Percentiles rank a stretch among this genome's conserved stretches.
Evolutionary conservation across 2,329 filamentous ascomycete genomes (phyloP).

Genomic region (Colletotrichum orchidophilum): DNA sequence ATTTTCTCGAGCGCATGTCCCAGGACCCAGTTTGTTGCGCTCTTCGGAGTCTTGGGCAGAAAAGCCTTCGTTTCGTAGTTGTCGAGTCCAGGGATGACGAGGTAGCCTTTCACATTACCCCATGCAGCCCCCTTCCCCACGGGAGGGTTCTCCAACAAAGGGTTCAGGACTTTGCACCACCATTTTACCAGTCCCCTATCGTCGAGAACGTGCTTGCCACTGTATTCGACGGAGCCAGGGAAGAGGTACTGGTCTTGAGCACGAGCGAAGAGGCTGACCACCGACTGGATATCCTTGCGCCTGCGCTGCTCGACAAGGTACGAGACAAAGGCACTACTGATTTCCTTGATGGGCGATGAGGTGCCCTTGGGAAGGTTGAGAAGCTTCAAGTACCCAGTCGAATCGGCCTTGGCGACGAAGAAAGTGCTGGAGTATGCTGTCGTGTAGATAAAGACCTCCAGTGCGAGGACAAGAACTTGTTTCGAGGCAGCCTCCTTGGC

Average conservation of each 20-base stretch:
- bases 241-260: slow-evolving; percentile 96
- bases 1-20: slow-evolving; percentile 75
- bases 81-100: slow-evolving; percentile 89
- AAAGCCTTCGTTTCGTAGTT: slow-evolving; percentile 82
- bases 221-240: slow-evolving; percentile 87
- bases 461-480: slow-evolving; percentile 78
- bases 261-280: slow-evolving; percentile 91
- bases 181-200: slow-evolving; percentile 91
- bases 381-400: slow-evolving; percentile 84
- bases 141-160: slow-evolving; percentile 67
- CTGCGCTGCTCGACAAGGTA: slow-evolving; percentile 76
- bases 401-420: slow-evolving; percentile 97
- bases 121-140: slow-evolving; percentile 45
- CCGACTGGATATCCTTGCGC: slow-evolving; percentile 71
- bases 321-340: slow-evolving; percentile 79
- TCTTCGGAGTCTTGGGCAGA: slow-evolving; percentile 65
- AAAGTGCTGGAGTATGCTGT: slow-evolving; percentile 84
- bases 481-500: slow-evolving; percentile 36
- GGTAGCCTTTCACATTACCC: slow-evolving; percentile 74
- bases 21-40: slow-evolving; percentile 72
- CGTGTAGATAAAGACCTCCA: slow-evolving; percentile 89
- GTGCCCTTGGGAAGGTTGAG: slow-evolving; percentile 70
- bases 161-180: slow-evolving; percentile 92
- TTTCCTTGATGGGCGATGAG: slow-evolving; percentile 77
- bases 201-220: slow-evolving; percentile 88